Evolutionary conservation across 2,329 filamentous ascomycete species (phyloP).

Genomic region (Fusarium sp.): DNA sequence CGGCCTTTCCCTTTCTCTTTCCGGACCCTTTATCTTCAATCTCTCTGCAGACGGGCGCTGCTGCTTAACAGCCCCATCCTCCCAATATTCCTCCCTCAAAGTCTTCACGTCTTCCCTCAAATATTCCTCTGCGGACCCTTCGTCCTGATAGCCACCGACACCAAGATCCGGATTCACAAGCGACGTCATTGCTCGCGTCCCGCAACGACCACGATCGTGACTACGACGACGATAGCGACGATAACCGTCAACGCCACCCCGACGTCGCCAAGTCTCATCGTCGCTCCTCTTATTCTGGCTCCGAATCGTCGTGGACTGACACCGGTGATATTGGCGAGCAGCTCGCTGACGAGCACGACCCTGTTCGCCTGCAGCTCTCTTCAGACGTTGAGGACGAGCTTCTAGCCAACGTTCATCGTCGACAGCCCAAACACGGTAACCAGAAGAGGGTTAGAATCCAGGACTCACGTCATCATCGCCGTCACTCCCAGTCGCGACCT

Average conservation of each 20-base stretch:
- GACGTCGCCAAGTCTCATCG: conserved; percentile 28
- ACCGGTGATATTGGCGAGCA: conserved; percentile 96
- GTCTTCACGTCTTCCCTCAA: conserved; percentile 78
- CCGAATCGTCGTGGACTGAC: conserved; percentile 87
- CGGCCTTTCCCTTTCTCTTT: conserved; percentile 42
- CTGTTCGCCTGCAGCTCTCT: conserved; percentile 77
- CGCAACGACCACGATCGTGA: conserved; percentile 58
- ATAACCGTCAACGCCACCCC: conserved; percentile 52
- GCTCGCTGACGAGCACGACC: conserved; percentile 83
- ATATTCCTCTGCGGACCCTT: conserved; percentile 88
- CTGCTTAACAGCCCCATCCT: conserved; percentile 79
- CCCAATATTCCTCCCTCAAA: conserved; percentile 87
- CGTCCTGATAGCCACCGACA: conserved; percentile 52
- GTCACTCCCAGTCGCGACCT: conserved; percentile 56
- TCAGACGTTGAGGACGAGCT: conserved; percentile 74
- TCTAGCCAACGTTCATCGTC: conserved; percentile 64
- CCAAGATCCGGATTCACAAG: conserved; percentile 58
- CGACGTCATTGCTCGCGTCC: conserved; percentile 54
- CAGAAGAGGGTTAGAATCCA: conserved; percentile 79
- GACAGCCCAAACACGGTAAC: conserved; percentile 56
- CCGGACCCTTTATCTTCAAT: conserved; percentile 53
- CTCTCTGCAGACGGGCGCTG: conserved; percentile 74
- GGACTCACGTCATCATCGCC: conserved; percentile 55
- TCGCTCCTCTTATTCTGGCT: conserved; percentile 64
- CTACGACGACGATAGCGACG: conserved; percentile 60